Base-by-base conservation (phyloP, 495 filamentous ascomycete species). In the Amorphotheca resinae region DNA sequence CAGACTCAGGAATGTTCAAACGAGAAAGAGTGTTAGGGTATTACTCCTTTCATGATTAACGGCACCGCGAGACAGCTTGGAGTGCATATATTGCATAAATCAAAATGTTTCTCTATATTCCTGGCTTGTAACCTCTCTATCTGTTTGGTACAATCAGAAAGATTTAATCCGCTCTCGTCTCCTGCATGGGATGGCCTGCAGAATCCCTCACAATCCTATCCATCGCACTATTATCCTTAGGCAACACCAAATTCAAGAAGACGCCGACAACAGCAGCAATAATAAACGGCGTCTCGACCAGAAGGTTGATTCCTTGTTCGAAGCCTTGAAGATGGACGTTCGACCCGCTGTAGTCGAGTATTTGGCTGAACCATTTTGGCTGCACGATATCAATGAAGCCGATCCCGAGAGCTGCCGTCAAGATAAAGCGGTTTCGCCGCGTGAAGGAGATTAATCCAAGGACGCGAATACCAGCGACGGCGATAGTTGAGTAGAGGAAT, bases 371-470 rank as follows among this genome's bases (percentile, higher is more conserved):
- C 62, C 62, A 64, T 12, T 51, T 41, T n/a, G 59, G 62, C 35
- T 62, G 61, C 4, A 64, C 46, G 31, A 64, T 51, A 46, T 64
- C 61, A 14, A 54, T 57, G 25, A 63, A 50, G 0, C 62, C 62
- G 32, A 64, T 53, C 3, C 55, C 52, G 31, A 64, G 42, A 14
- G 61, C 48, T 14, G 61, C 61, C 0, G 62, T 58, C 9, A 59
- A 51, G 40, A 64, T 63, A 38, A 64, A 64, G 23, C 62, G 48
- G 17, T 63, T 60, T 4, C 62, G 48, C 0, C 59, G 45, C 0
- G 53, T 64, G 57, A 59, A 64, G 11, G 45, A 26, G 15, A 63
- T 59, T 7, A 57, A 46, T 1, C 55, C 52, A 3, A 64, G 51
- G 7, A 63, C 61, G 4, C 55, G 44, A 25, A 64, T 46, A 15